Base-by-base conservation (phyloP, 176 grass and related monocot genomes). In the Miscanthus lutarioriparius region DNA sequence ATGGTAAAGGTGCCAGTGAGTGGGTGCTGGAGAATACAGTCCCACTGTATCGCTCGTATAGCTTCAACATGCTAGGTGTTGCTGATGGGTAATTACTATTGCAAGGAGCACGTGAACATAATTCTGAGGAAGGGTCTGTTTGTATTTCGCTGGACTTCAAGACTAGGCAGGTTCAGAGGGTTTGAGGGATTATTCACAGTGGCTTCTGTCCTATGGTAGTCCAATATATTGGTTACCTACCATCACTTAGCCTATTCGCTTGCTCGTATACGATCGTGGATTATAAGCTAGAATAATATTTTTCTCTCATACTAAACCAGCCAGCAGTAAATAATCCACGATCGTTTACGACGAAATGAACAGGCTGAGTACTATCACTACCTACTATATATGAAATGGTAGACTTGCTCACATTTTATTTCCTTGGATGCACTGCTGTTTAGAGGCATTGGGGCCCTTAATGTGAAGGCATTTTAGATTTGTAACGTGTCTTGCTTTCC, bases 121-220 rank as follows among this genome's bases (percentile, higher is more conserved):
- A 7, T 3, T 12, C 32, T 0, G 16, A n/a, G 16, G 6, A 5
- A 59, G 78, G 62, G 19, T 22, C 22, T 33, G 30, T 59, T 39
- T 82, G 48, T 27, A 26, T 83, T 69, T 88, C 86, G 49, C 11
- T 83, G 5, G 80, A 88, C 6, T 41, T 83, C 66, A 83, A 88
- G 41, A 71, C 67, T 17, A 73, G 72, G 66, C 53, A 72, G 64
- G 17, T 53, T 73, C 28, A 83, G 30, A 47, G n/a, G 20, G 64
- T 63, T 23, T 27, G 70, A 48, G 32, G 49, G 32, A 58, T 14
- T 10, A 8, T 38, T n/a, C 48, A n/a, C 5, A 1, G 2, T 58
- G 74, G 13, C 13, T 14, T 14, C 49, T 19, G 33, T 69, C 35
- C 66, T 35, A 20, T 7, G 4, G 22, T 43, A 76, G 4, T 9